Evolutionary conservation across 306 rosid genomes (phyloP).

Genomic region (Corylus americana): DNA sequence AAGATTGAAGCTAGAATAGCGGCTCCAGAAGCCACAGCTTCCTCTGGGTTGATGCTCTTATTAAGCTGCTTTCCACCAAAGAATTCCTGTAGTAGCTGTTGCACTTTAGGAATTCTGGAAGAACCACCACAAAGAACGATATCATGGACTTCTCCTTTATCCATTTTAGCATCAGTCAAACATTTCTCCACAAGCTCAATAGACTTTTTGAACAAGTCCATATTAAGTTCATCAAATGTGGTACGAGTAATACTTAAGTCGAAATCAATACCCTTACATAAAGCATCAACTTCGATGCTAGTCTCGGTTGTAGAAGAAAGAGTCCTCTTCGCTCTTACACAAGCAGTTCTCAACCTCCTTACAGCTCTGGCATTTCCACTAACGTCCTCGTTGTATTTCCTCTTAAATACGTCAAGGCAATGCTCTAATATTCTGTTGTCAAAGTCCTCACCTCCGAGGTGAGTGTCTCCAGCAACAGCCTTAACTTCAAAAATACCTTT

Average conservation of each 20-base stretch:
- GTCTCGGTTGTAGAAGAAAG: not conserved
- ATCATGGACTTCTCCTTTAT: not conserved
- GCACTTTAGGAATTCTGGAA: too few relatives aligned
- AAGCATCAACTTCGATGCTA: not conserved
- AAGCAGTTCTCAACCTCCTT: not conserved
- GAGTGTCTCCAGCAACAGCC: slow-evolving; percentile 35
- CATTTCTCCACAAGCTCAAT: too few relatives aligned
- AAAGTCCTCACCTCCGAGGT: slow-evolving; percentile 41
- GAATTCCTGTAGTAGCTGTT: too few relatives aligned
- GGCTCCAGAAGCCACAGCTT: too few relatives aligned
- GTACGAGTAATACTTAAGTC: too few relatives aligned
- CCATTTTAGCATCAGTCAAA: slow-evolving; percentile 26
- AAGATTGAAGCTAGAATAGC: too few relatives aligned
- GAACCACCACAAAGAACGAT: too few relatives aligned
- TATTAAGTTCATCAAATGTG: too few relatives aligned
- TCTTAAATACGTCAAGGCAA: slow-evolving; percentile 20
- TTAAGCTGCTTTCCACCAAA: too few relatives aligned
- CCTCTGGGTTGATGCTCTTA: too few relatives aligned
- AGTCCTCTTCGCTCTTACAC: slow-evolving; percentile 20
- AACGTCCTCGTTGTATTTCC: slow-evolving; percentile 19
- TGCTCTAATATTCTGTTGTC: slow-evolving; percentile 26
- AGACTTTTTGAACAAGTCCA: too few relatives aligned
- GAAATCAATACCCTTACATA: slow-evolving; percentile 18
- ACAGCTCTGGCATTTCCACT: slow-evolving; percentile 4
- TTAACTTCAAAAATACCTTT: slow-evolving; percentile 3